Evolutionary conservation across 768 basidiomycete species (phyloP), one percentile per base, ranked within the genome.

Genomic region (Agrocybe praecox): DNA sequence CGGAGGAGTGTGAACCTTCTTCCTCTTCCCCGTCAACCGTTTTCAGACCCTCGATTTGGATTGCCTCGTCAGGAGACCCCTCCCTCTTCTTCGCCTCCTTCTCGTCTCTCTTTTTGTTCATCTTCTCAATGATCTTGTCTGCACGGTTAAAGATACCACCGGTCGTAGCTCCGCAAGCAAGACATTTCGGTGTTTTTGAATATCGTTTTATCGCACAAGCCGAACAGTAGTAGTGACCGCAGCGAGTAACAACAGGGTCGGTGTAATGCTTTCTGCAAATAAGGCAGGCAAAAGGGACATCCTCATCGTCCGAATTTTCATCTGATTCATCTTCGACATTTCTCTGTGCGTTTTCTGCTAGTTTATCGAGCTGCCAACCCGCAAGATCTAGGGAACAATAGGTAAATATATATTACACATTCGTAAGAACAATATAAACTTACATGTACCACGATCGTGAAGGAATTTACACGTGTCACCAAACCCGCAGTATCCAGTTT

Each of bases 401-500:
- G 43, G 43, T 42, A 59, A 32, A 53, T 56, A 47, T 29, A 33
- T 36, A 40, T 43, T 19, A 48, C 24, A 22, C 44, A 21, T 29
- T 45, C 34, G 48, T 2, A 33, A 46, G 33, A 43, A 61, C 56
- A 55, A 32, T 53, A 42, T 29, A 49, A 23, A 86, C 90, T 70
- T 66, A 92, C 92, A 94, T 33, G 92, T 94, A 56, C 96, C 96
- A 66, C 96, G 88, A 73, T 98, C 97, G 74, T 98, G 97, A 69
- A 98, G 80, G 79, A 98, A 98, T 80, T 98, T 98, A 75, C 97
- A 99, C 3, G 94, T 95, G 74, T 99, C 97, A 26, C 97, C 97
- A 71, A 96, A 99, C 19, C 97, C 97, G 73, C 97, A 99, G 70
- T 93, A 99, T 0, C 97, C 97, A 50, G 97, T 99, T 77, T 98